Evolutionary conservation across 192 early-diverging fungal species (phyloP).

Genomic region (Geosiphon pyriformis): DNA sequence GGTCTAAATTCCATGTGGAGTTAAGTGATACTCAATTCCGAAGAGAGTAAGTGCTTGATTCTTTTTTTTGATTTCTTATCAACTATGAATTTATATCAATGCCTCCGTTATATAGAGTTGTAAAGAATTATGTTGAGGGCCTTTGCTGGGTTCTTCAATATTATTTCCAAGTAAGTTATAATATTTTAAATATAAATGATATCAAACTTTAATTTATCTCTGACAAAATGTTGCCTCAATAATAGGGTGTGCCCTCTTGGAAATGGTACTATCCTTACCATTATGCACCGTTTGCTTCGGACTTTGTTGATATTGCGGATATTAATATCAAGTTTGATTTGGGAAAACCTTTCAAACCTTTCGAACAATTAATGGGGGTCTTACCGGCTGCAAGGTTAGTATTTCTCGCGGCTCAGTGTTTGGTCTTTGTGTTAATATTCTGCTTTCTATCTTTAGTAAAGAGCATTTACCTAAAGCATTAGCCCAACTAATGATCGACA

Average conservation of each 20-base stretch:
- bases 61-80: neutral
- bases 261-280: conserved; percentile 97
- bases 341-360: conserved; percentile 80
- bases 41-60: conserved; percentile 38
- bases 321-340: conserved; percentile 76
- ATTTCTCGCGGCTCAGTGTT: neutral
- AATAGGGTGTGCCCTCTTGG: conserved; percentile 85
- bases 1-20: conserved; percentile 59
- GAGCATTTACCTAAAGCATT: conserved; percentile 64
- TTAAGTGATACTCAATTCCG: conserved; percentile 51
- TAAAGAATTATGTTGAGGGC: conserved; percentile 85
- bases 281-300: conserved; percentile 85
- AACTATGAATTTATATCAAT: neutral
- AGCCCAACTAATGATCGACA: conserved; percentile 74
- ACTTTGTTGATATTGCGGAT: conserved; percentile 71
- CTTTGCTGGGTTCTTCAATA: conserved; percentile 95
- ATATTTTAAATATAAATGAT: neutral
- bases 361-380: conserved; percentile 97
- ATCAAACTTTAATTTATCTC: neutral
- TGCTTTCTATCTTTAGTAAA: conserved; percentile 30
- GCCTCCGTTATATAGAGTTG: conserved; percentile 35
- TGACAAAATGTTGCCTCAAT: neutral
- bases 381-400: conserved; percentile 68
- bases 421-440: neutral
- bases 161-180: conserved; percentile 67